phyloP scores from a whole-genome alignment of 441 rosid species.

The Gossypium davidsonii region DNA sequence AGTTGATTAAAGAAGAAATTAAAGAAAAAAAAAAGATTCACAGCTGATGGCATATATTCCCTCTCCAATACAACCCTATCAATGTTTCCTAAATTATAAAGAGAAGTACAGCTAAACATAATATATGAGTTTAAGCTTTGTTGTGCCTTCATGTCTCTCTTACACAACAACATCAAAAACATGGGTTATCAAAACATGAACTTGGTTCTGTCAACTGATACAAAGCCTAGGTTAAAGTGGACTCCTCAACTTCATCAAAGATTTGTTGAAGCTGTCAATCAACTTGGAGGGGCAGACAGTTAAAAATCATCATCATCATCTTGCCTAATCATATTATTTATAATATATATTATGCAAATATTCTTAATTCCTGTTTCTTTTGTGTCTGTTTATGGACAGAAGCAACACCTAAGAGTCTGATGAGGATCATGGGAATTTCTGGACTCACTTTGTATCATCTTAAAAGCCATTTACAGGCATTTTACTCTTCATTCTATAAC shows the following conservation, averaged over 20 bases:
- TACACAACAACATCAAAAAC: slow-evolving; percentile 8
- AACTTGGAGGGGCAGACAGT: slow-evolving; percentile 92
- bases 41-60: slow-evolving; percentile 88
- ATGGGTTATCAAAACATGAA: slow-evolving; percentile 55
- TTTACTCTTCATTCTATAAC: slow-evolving; percentile 10
- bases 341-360: background rate
- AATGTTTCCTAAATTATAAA: slow-evolving; percentile 8
- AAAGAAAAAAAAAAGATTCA: slow-evolving; percentile 30
- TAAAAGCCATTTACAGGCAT: slow-evolving; percentile 94
- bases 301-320: slow-evolving; percentile 19
- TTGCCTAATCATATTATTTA: background rate
- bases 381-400: slow-evolving; percentile 40
- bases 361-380: background rate
- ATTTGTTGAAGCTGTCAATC: slow-evolving; percentile 73
- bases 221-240: slow-evolving; percentile 96
- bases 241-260: slow-evolving; percentile 82
- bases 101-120: slow-evolving; percentile 14
- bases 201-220: slow-evolving; percentile 77
- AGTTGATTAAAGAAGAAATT: slow-evolving; percentile 31
- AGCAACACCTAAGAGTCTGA: slow-evolving; percentile 92
- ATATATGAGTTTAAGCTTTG: slow-evolving; percentile 24
- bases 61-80: slow-evolving; percentile 39
- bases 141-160: slow-evolving; percentile 15
- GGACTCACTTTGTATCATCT: slow-evolving; percentile 93
- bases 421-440: slow-evolving; percentile 79